phyloP scores from a whole-genome alignment of 1,139 yeast genomes.

The Yamadazyma friedrichii region DNA sequence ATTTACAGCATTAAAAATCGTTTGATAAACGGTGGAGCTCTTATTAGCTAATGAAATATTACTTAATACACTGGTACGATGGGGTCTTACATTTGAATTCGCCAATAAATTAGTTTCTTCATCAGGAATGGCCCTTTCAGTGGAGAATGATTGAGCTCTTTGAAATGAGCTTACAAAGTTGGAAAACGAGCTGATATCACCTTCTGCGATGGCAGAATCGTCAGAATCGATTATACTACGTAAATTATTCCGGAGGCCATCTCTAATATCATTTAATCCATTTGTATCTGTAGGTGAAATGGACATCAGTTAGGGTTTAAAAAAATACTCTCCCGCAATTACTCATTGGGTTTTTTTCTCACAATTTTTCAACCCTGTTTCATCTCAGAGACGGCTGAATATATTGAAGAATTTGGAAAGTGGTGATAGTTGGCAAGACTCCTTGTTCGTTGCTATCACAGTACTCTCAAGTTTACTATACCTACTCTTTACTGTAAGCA shows the following conservation, averaged over 20 bases:
- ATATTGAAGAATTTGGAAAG: too few species aligned
- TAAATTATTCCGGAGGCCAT: conserved; percentile 1
- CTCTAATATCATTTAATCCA: neutral
- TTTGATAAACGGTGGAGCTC: conserved; percentile 71
- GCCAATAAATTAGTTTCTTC: conserved; percentile 13
- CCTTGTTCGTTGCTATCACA: too few species aligned
- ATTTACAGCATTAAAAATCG: conserved; percentile 83
- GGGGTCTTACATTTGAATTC: neutral
- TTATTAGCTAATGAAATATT: conserved; percentile 20
- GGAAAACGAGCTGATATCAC: conserved; percentile 56
- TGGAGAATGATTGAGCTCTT: conserved; percentile 66
- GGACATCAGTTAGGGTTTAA: too few species aligned
- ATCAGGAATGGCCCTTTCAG: conserved; percentile 14
- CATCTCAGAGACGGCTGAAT: too few species aligned
- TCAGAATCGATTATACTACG: neutral
- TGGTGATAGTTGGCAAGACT: too few species aligned
- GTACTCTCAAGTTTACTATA: too few species aligned
- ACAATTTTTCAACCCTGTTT: too few species aligned
- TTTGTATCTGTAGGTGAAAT: neutral
- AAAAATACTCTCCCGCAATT: too few species aligned
- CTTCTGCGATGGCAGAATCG: conserved; percentile 2
- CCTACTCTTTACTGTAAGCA: too few species aligned
- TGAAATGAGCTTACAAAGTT: conserved; percentile 78
- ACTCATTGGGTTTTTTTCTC: too few species aligned
- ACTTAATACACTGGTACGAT: conserved; percentile 19